These are phyloP conservation scores for Mikania micrantha DNA, from an alignment of 129 eudicot species.

Conservation along the genomic window DNA sequence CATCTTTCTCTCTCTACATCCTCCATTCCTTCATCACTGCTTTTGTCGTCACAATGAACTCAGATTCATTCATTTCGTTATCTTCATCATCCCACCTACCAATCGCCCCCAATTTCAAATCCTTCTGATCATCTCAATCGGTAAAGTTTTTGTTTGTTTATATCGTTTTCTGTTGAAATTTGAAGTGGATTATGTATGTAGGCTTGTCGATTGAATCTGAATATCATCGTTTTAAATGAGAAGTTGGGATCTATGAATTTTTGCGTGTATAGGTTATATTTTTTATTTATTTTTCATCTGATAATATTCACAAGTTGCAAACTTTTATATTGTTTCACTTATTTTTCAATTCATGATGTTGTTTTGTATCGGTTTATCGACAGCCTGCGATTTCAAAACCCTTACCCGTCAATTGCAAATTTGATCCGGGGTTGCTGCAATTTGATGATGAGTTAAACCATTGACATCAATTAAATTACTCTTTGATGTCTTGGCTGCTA, in stretches of 20 bases:
- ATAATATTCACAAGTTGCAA: neutral
- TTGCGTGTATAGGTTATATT: neutral
- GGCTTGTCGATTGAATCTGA: slow-evolving; percentile 8
- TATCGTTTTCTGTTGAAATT: neutral
- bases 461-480: neutral
- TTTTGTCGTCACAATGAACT: slow-evolving; percentile 10
- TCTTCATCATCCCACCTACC: slow-evolving; percentile 22
- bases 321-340: neutral
- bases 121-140: slow-evolving; percentile 15
- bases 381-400: neutral
- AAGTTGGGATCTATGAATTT: slow-evolving; percentile 4
- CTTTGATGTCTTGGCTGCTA: neutral
- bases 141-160: slow-evolving; percentile 4
- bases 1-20: neutral
- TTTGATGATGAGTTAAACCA: neutral
- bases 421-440: neutral
- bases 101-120: slow-evolving; percentile 16
- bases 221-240: neutral
- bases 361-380: neutral
- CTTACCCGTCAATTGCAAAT: neutral
- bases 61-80: slow-evolving; percentile 14
- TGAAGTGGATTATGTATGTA: neutral
- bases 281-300: neutral
- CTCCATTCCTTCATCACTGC: slow-evolving; percentile 4
- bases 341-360: neutral